phyloP scores from a whole-genome alignment of 1,284 basidiomycete genomes.

The Fomitiporia mediterranea region DNA sequence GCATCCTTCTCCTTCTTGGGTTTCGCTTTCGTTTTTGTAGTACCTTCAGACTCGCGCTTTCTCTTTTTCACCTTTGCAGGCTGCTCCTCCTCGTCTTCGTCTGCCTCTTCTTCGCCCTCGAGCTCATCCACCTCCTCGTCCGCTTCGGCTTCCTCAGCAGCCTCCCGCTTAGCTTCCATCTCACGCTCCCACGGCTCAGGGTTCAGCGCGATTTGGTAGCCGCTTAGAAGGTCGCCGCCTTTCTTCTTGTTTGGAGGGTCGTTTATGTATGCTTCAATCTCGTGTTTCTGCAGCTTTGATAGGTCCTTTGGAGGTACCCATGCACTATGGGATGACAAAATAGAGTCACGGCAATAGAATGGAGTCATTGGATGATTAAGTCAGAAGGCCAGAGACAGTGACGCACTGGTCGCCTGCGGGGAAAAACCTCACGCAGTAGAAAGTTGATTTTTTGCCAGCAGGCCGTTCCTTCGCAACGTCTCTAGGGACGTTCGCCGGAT shows the following conservation, averaged over 20 bases:
- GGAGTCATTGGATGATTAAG: conserved; percentile 10
- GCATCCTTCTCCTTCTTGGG: conserved; percentile 66
- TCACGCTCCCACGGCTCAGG: conserved; percentile 74
- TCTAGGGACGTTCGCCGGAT: conserved; percentile 59
- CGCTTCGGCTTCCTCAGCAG: conserved; percentile 51
- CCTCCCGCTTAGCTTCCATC: conserved; percentile 40
- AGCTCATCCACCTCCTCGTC: conserved; percentile 67
- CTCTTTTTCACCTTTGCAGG: conserved; percentile 40
- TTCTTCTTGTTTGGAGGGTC: conserved; percentile 75
- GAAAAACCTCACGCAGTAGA: conserved; percentile 85
- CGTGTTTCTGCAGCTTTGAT: conserved; percentile 69
- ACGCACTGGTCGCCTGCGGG: conserved; percentile 89
- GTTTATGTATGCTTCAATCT: conserved; percentile 81
- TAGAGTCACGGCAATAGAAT: conserved; percentile 13
- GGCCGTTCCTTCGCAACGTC: conserved; percentile 68
- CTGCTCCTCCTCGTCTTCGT: conserved; percentile 46
- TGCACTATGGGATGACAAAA: conserved; percentile 47
- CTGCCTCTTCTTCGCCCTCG: conserved; percentile 51
- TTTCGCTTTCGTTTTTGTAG: conserved; percentile 43
- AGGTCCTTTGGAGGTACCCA: conserved; percentile 86
- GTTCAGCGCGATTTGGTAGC: conserved; percentile 82
- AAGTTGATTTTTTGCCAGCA: conserved; percentile 48
- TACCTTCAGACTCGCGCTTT: conserved; percentile 46
- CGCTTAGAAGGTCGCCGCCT: conserved; percentile 69
- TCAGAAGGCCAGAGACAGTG: conserved; percentile 10